Base-by-base conservation (phyloP, 1,284 basidiomycete species). In the Neolentinus lepideus region DNA sequence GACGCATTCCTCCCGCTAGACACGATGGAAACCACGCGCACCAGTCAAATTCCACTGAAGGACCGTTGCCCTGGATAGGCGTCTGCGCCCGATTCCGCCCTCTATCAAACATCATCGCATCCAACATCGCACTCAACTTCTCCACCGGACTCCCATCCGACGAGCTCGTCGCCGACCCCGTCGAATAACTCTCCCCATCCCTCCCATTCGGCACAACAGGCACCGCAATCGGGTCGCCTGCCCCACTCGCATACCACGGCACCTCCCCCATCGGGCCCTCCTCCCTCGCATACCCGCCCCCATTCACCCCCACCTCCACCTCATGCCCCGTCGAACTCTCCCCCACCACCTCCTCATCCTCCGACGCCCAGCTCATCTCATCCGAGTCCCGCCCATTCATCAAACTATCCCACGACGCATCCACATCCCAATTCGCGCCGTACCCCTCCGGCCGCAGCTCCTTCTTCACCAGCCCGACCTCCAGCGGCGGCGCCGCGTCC, bases 1-100 rank as follows among this genome's bases (percentile, higher is more conserved):
- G 25, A 16, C 29, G 43, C 43, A 12, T 51, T 45, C 36, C n/a
- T n/a, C n/a, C n/a, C n/a, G n/a, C 48, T 55, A 52, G 51, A 43
- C 38, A 51, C 55, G 45, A 47, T 47, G 45, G 12, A 43, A 53
- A 59, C 53, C 51, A 22, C 21, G 58, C 76, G 56, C 57, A 80
- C 79, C 75, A 75, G 62, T 79, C 71, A 26, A 69, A 64, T 35
- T 78, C 69, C 27, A 65, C 69, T 45, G 67, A 54, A 0, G 67
- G 59, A 0, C 68, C 75, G 58, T 78, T 76, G 27, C 78, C 79
- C 53, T 80, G 81, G 3, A 84, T 73, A 1, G 84, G 84, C 3
- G 81, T 83, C 63, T 77, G 71, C 6, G 72, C 71, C 21, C 78
- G 72, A 59, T 77, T 78, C 38, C 84, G 72, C 3, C 84, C 84